Conservation (phyloP, 805 yeast genomes). For the Candida michaelii region DNA sequence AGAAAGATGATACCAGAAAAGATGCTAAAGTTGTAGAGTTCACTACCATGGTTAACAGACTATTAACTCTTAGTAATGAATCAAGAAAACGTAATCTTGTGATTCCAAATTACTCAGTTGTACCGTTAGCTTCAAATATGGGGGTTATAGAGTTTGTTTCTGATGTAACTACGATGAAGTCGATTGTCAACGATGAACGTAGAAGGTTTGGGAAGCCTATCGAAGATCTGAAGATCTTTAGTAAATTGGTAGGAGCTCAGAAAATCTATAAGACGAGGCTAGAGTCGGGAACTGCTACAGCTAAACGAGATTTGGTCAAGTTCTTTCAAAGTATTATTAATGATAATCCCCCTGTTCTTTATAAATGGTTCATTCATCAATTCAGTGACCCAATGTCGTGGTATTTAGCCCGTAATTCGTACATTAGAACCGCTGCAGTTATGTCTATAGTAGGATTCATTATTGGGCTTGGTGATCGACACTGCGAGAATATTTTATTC, state of each 20-base stretch:
- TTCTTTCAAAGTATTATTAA: constrained; percentile 27
- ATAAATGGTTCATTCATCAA: constrained; percentile 83
- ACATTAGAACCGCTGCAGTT: constrained; percentile 81
- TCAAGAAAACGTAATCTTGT: constrained; percentile 70
- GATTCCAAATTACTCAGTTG: constrained; percentile 82
- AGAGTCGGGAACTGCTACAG: constrained; percentile 10
- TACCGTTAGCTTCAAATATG: constrained; percentile 80
- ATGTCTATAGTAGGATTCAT: constrained; percentile 97
- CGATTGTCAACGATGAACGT: constrained; percentile 28
- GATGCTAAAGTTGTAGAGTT: constrained; percentile 94
- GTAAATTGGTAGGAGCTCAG: constrained; percentile 33
- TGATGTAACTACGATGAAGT: constrained; percentile 37
- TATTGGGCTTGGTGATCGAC: constrained; percentile 94
- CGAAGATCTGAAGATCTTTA: constrained; percentile 28
- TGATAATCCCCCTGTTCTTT: constrained; percentile 66
- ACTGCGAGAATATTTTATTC: constrained; percentile 85
- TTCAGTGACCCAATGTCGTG: constrained; percentile 89
- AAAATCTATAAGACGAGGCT: constrained; percentile 18
- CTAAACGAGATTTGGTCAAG: constrained; percentile 19
- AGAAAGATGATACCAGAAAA: constrained; percentile 89
- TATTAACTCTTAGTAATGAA: constrained; percentile 64
- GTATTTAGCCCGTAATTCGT: constrained; percentile 76
- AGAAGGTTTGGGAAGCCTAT: constrained; percentile 24
- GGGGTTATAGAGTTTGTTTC: constrained; percentile 74
- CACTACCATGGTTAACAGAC: constrained; percentile 78